phyloP scores from a whole-genome alignment of 176 grass and related monocot genomes.

The Triticum timopheevii region DNA sequence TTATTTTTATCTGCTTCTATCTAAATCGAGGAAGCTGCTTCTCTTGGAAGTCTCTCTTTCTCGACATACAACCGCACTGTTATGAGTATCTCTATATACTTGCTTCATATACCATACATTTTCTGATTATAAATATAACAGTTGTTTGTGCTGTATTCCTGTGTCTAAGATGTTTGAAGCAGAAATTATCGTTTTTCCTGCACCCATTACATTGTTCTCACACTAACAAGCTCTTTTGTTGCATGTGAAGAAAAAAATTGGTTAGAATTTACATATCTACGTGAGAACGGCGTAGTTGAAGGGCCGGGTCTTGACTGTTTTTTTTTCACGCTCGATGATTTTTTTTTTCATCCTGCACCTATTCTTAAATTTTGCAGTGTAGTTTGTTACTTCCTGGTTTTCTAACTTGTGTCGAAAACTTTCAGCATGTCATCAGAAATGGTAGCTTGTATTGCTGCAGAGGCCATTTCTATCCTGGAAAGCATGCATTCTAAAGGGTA shows the following conservation, averaged over 20 bases:
- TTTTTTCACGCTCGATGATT: background rate
- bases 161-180: background rate
- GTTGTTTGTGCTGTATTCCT: background rate
- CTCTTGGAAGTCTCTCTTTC: background rate
- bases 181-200: background rate
- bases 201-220: background rate
- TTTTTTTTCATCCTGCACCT: background rate
- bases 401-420: slow-evolving; percentile 25
- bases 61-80: background rate
- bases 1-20: background rate
- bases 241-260: background rate
- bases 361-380: background rate
- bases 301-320: background rate
- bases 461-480: slow-evolving; percentile 84
- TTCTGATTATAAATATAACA: background rate
- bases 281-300: background rate
- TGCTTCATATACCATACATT: background rate
- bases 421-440: slow-evolving; percentile 90
- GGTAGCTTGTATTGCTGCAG: slow-evolving; percentile 79
- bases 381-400: slow-evolving; percentile 4
- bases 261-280: background rate
- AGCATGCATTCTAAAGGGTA: slow-evolving; percentile 89
- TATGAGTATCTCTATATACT: background rate
- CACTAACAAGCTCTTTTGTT: slow-evolving; percentile 2
- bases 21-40: background rate